A percentile compares a stretch with the other conserved stretches of the same genome.
phyloP scores from a whole-genome alignment of 306 rosid genomes.

The Pyrus communis region DNA sequence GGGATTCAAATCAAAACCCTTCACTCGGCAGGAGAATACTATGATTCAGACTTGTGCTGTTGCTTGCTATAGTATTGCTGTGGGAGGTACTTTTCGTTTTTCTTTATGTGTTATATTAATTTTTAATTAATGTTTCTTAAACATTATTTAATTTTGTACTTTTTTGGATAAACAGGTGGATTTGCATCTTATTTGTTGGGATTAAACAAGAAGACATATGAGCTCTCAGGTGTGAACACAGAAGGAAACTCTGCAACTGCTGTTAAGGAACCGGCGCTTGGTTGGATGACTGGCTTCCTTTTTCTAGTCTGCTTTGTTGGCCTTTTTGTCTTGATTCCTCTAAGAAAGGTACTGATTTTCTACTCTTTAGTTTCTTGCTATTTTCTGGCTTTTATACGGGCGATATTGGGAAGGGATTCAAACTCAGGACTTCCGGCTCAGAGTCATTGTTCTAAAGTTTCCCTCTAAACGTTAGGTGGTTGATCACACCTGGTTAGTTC shows the following conservation, averaged over 20 bases:
- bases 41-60: conserved; percentile 87
- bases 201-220: conserved; percentile 66
- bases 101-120: neutral
- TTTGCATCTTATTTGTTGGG: conserved; percentile 87
- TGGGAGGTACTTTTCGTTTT: conserved; percentile 47
- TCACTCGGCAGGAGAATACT: conserved; percentile 87
- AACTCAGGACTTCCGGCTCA: neutral
- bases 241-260: conserved; percentile 52
- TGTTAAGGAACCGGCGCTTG: conserved; percentile 74
- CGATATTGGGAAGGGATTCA: neutral
- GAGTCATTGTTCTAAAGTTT: too few relatives aligned
- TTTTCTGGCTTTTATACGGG: neutral
- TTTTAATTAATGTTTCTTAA: neutral
- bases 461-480: too few relatives aligned
- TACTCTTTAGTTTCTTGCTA: neutral
- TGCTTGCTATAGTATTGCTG: conserved; percentile 82
- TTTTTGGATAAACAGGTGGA: conserved; percentile 47
- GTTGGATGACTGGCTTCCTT: conserved; percentile 82
- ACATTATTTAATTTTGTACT: neutral
- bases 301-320: conserved; percentile 92
- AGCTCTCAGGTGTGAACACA: conserved; percentile 56
- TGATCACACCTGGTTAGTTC: too few relatives aligned
- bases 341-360: conserved; percentile 54
- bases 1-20: conserved; percentile 66
- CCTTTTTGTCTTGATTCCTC: conserved; percentile 83